Base-by-base conservation (phyloP, 768 basidiomycete genomes). In the Leccinum rimulosum region DNA sequence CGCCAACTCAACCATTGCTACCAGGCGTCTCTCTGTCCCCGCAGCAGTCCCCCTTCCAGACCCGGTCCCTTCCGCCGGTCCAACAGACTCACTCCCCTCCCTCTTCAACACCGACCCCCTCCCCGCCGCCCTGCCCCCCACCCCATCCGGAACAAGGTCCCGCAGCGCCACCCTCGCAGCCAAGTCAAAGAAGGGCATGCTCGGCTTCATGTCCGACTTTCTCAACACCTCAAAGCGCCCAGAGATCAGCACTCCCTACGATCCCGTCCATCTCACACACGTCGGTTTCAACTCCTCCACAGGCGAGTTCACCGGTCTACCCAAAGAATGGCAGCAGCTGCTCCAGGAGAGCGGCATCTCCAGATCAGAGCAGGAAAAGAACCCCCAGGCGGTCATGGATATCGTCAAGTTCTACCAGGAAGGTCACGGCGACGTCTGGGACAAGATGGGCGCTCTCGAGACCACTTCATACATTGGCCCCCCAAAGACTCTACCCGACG, bases 231-330 rank as follows among this genome's bases (percentile, higher is more conserved):
- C 82, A 40, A 93, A 91, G 66, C 84, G 89, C 12, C 86, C 84
- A 14, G 94, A 96, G 75, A 98, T 99, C 79, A 94, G 92, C 72
- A 95, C 95, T 0, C 97, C 97, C 0, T 98, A 96, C 73, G 97
- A 99, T 75, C 97, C 97, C 33, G 96, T 98, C 40, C 96, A 98
- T 78, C 89, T 99, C 68, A 98, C 97, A 3, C 97, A 99, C 72
- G 97, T 99, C 71, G 96, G 96, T 60, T 98, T 98, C 85, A 98
- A 99, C 75, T 92, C 93, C 6, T 96, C 93, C 57, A 98, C 96
- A 0, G 97, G 97, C 59, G 96, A 99, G 76, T 98, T 95, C 77
- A 95, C 93, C 9, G 97, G 97, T 3, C 81, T 99, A 33, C 97
- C 97, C 3, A 96, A 96, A 74, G 96, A 98, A 77, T 99, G 97